A percentile compares a stretch with the other conserved stretches of the same genome.
These are phyloP conservation scores for Fraxinus angustifolia DNA, from an alignment of 305 asterid species.

Conservation along the genomic window DNA sequence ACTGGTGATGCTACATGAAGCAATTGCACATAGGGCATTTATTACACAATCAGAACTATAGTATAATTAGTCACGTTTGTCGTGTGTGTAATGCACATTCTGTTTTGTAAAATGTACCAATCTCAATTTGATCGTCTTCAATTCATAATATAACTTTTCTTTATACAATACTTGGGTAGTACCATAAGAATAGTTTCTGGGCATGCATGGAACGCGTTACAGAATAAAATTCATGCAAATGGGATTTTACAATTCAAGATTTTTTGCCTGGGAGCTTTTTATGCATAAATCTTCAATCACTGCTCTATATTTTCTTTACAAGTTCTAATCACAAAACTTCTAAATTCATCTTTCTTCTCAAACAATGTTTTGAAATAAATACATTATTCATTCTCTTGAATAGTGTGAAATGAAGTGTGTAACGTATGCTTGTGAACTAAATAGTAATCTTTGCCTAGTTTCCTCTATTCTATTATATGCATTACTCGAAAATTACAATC, in stretches of 20 bases:
- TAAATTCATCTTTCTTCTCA: not conserved
- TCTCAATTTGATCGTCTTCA: not conserved
- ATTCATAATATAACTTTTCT: not conserved
- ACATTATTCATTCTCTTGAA: not conserved
- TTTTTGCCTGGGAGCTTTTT: not conserved
- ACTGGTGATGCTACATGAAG: not conserved
- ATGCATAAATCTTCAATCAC: not conserved
- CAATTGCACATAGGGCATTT: not conserved
- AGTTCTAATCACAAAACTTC: not conserved
- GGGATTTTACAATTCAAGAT: not conserved
- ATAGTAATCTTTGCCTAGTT: not conserved
- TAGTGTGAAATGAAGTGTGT: not conserved
- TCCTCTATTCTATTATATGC: not conserved
- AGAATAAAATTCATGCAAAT: not conserved
- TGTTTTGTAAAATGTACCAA: not conserved
- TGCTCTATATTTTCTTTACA: not conserved
- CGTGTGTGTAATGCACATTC: not conserved
- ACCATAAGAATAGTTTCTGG: not conserved
- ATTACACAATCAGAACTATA: not conserved
- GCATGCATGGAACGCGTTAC: not conserved
- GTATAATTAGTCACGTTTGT: not conserved
- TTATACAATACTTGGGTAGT: not conserved
- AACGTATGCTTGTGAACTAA: not conserved
- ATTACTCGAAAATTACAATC: not conserved
- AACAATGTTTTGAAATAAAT: not conserved